Base-by-base conservation (phyloP, 352 stramenopile genomes). In the Salisapilia sapeloensis region DNA sequence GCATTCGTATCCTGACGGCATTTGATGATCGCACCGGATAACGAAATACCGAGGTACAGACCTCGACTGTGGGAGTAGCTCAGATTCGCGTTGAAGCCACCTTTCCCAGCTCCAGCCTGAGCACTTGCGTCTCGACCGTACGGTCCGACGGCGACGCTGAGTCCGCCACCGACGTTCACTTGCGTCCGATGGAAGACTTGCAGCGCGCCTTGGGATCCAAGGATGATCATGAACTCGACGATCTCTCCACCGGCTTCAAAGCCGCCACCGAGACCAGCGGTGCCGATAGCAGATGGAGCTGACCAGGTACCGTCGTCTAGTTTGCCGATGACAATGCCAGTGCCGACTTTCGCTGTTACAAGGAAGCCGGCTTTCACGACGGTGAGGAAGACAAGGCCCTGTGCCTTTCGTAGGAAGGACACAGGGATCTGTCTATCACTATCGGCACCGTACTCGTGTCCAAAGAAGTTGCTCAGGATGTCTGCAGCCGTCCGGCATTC, bases 161-260 rank as follows among this genome's bases (percentile, higher is more conserved):
- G 48, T 1, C 89, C 86, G 12, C 71, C 84, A 16, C 90, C 90
- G n/a, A 97, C 49, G 34, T 93, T 92, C 17, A 97, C 56, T 30
- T 90, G 60, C 30, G 72, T 72, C 48, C 75, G 49, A 42, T 91
- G 74, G 45, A 96, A 92, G 7, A 96, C 62, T 41, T 94, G 76
- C 11, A 97, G 83, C 0, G 91, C 81, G 16, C 77, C 75, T 16
- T 90, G 62, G 1, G 74, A 95, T 48, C 92, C 93, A 18, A 96
- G 60, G 24, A 97, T 77, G 53, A 97, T 94, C 41, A 96, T 82
- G 35, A 96, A 80, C 59, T 97, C 86, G 8, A 92, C 82, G 10
- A 97, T 52, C 50, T 97, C 84, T 11, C 83, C 85, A 19, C 89
- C 87, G 17, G 74, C 60, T 37, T 96, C 58, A 3, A 86, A 70